phyloP scores from a whole-genome alignment of 495 filamentous ascomycete genomes.

The Podospora bellae-mahoneyi region DNA sequence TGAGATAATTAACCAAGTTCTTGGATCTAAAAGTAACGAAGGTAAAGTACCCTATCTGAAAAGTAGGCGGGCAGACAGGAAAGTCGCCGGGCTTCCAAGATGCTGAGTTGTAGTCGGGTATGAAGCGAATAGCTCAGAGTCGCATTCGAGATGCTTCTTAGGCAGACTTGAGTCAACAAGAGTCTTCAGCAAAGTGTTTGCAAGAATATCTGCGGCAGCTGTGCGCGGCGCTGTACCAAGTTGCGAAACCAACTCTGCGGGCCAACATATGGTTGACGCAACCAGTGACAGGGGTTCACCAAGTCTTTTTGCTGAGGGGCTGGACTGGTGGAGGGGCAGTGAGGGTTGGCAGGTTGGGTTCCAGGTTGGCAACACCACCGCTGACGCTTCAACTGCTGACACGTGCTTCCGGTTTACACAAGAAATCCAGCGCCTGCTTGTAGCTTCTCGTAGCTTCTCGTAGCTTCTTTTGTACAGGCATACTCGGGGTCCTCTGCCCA shows the following conservation, averaged over 20 bases:
- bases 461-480: neutral
- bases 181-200: neutral
- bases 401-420: conserved; percentile 12
- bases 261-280: conserved; percentile 10
- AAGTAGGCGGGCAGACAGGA: conserved; percentile 1
- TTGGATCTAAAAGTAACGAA: neutral
- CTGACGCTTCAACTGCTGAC: conserved; percentile 17
- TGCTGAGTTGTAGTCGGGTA: neutral
- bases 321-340: conserved; percentile 8
- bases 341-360: conserved; percentile 6
- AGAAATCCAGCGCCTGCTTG: neutral
- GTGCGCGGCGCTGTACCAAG: conserved; percentile 17
- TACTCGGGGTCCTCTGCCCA: neutral
- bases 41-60: neutral
- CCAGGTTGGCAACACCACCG: neutral
- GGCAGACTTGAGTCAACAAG: neutral
- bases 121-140: neutral
- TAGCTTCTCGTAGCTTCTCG: neutral
- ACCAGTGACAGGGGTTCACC: conserved; percentile 9
- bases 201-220: conserved; percentile 16
- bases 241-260: conserved; percentile 18
- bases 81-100: neutral
- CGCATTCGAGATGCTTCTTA: conserved; percentile 2
- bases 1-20: neutral
- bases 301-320: neutral